Conservation (phyloP, 208 protist genomes). For the Trypanosoma mega region DNA sequence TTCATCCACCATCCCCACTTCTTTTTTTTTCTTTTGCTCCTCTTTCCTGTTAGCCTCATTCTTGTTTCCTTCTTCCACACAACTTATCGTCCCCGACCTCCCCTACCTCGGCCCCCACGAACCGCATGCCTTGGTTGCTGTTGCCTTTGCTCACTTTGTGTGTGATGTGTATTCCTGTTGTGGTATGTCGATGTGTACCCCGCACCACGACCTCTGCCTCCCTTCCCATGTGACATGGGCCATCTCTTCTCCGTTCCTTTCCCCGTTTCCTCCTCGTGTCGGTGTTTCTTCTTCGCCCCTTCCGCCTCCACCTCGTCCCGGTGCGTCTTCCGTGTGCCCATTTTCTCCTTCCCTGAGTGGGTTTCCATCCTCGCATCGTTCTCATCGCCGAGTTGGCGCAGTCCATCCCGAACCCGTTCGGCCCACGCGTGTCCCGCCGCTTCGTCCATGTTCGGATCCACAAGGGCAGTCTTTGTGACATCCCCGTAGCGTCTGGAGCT, state of each 20-base stretch:
- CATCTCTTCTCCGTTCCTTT: slow-evolving; percentile 5
- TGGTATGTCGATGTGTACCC: background rate
- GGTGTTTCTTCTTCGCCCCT: slow-evolving; percentile 1
- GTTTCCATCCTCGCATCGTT: slow-evolving; percentile 2
- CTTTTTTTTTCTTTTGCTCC: too few relatives aligned
- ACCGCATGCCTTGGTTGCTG: background rate
- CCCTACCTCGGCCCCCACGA: background rate
- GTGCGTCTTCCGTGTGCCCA: background rate
- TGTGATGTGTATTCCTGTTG: background rate
- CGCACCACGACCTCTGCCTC: slow-evolving; percentile 1
- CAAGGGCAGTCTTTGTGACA: slow-evolving; percentile 57
- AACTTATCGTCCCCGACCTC: slow-evolving; percentile 17
- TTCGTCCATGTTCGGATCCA: slow-evolving; percentile 51
- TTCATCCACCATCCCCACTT: too few relatives aligned
- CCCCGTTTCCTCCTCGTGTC: background rate
- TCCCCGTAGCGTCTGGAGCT: slow-evolving; percentile 77
- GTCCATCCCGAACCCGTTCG: slow-evolving; percentile 28
- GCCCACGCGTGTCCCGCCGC: slow-evolving; percentile 59
- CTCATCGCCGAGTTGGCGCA: slow-evolving; percentile 37
- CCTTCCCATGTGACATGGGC: slow-evolving; percentile 42
- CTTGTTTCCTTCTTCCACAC: background rate
- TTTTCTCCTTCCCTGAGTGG: background rate
- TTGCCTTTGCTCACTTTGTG: background rate
- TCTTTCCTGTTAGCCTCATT: too few relatives aligned
- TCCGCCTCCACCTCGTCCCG: slow-evolving; percentile 22